These are phyloP conservation scores for Davidsoniella eucalypti DNA, from an alignment of 2,329 filamentous ascomycete species.

Conservation along the genomic window DNA sequence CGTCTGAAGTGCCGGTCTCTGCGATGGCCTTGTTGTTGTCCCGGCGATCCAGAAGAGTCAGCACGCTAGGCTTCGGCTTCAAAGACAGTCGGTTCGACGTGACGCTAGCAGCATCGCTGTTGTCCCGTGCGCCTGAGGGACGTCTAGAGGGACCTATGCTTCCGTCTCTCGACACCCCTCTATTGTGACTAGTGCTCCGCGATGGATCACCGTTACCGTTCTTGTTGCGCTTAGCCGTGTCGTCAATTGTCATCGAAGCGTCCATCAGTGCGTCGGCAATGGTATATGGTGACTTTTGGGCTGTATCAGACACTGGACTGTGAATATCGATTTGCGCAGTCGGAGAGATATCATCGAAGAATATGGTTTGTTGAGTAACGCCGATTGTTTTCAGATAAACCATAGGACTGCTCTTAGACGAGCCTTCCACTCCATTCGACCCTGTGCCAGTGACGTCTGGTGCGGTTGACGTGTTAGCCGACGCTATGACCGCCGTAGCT, in stretches of 20 bases:
- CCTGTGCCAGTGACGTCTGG: constrained; percentile 12
- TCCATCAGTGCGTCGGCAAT: constrained; percentile 84
- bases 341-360: constrained; percentile 57
- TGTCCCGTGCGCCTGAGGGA: background rate
- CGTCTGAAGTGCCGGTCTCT: constrained; percentile 41
- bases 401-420: constrained; percentile 36
- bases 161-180: constrained; percentile 7
- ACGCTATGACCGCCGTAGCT: constrained; percentile 26
- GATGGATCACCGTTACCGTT: constrained; percentile 22
- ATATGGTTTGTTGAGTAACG: constrained; percentile 72
- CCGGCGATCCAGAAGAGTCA: constrained; percentile 41
- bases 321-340: background rate
- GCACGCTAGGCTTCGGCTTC: constrained; percentile 38
- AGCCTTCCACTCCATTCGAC: constrained; percentile 22
- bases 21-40: constrained; percentile 41
- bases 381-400: constrained; percentile 59
- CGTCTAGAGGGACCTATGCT: background rate
- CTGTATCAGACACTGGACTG: constrained; percentile 17
- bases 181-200: constrained; percentile 7
- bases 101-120: constrained; percentile 11
- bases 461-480: constrained; percentile 18
- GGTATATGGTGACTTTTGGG: constrained; percentile 42
- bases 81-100: constrained; percentile 9
- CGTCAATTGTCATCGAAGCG: constrained; percentile 76
- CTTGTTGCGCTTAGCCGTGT: constrained; percentile 35